Evolutionary conservation across 78 protist genomes (phyloP), one percentile per base, ranked within the genome.

Genomic region (Monosiga brevicollis): DNA sequence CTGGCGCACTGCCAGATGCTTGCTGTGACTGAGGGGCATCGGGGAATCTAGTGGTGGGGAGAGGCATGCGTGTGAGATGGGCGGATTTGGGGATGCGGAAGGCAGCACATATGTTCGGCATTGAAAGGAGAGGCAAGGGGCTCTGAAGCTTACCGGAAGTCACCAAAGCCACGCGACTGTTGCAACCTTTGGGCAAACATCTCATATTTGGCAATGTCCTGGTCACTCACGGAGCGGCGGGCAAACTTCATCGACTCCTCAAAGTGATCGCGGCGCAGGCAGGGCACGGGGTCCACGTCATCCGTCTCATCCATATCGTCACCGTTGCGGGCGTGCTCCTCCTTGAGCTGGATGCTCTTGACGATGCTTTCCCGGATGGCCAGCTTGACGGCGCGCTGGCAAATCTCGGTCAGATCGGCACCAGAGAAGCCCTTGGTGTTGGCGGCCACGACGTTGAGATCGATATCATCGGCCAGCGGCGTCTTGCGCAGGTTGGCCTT

Each of bases 381-480:
- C 36, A 96, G 81, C 91, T 97, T 97, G 89, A 82, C 80, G 9
- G 99, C 96, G 49, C 97, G 90, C 89, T 98, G 99, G 94, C 98
- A 95, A 92, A 98, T 96, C 80, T 88, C 99, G 62, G 99, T 89
- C 35, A 99, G 71, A 78, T 99, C 99, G 42, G 99, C 99, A 74
- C 99, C 99, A 42, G 98, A 93, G 97, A 90, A 98, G 41, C 99
- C 99, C 42, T 89, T 83, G 24, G 99, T 97, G 72, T 1, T 73
- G 71, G 76, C 72, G 23, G 99, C 99, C 38, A 98, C 78, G 80
- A 78, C 70, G 26, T 88, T 89, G 39, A 98, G 72, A 84, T 94
- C 95, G 70, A 99, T 97, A 54, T 95, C 97, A 25, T 78, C 75
- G 72, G 94, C 95, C 15, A 98, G 74, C 42, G 99, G 99, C 34